These are phyloP conservation scores for Pelargonium citronellum DNA, from an alignment of 441 rosid genomes.

Conservation along the genomic window DNA sequence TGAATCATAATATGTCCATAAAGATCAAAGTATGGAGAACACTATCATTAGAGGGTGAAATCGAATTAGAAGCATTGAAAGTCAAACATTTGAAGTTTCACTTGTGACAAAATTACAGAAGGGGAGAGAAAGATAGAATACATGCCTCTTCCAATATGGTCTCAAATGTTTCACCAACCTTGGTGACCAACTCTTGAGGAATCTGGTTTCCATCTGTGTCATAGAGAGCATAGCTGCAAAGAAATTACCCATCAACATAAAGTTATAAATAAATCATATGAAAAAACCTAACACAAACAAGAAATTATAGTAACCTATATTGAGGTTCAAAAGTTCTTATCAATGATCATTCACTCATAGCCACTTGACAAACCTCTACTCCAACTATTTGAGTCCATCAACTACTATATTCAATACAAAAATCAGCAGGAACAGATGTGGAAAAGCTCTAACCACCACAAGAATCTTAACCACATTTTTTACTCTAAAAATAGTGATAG, in stretches of 20 bases:
- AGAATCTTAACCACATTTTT: neutral
- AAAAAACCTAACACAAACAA: neutral
- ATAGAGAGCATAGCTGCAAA: conserved; percentile 73
- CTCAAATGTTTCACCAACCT: conserved; percentile 78
- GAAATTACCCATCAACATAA: conserved; percentile 1
- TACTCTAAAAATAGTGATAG: neutral
- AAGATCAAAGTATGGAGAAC: neutral
- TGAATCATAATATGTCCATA: conserved; percentile 12
- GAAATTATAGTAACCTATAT: neutral
- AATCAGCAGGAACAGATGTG: neutral
- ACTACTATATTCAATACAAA: neutral
- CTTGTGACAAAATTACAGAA: neutral
- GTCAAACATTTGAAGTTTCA: neutral
- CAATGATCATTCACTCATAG: neutral
- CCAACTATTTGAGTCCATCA: neutral
- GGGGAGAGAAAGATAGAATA: conserved; percentile 5
- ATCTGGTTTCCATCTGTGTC: conserved; percentile 86
- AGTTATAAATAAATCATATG: too few relatives aligned
- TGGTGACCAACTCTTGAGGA: conserved; percentile 71
- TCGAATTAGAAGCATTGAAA: neutral
- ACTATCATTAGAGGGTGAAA: neutral
- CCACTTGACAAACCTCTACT: neutral
- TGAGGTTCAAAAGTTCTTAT: neutral
- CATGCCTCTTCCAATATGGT: conserved; percentile 66
- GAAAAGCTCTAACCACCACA: neutral